Percentiles rank a stretch among this genome's conserved stretches.
phyloP scores from a whole-genome alignment of 2,329 filamentous ascomycete genomes.

The Fusarium chlamydosporum region DNA sequence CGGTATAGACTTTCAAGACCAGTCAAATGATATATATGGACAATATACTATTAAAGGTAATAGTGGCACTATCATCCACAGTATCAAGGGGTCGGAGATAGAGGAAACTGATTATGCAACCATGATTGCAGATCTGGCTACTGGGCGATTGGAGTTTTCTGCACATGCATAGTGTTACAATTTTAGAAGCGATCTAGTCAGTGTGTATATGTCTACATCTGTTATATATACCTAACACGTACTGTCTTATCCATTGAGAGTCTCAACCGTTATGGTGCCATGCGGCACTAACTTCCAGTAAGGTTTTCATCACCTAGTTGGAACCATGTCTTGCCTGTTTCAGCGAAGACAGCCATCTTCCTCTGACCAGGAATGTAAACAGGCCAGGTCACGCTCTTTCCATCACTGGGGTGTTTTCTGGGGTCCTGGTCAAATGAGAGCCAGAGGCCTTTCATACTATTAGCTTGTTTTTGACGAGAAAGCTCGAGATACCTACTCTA shows the following conservation, averaged over 20 bases:
- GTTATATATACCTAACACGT: too few relatives aligned
- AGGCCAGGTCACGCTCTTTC: slow-evolving; percentile 5
- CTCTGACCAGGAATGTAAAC: neutral
- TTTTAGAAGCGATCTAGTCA: too few relatives aligned
- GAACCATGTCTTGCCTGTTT: slow-evolving; percentile 16
- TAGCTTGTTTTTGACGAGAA: rapidly evolving
- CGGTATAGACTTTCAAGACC: rapidly evolving
- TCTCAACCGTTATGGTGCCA: neutral
- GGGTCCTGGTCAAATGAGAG: slow-evolving; percentile 12
- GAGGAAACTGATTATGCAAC: neutral
- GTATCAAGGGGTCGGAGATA: neutral
- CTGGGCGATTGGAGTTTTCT: neutral
- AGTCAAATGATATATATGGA: rapidly evolving
- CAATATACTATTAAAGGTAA: rapidly evolving
- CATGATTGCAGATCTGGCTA: neutral
- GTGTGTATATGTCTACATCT: too few relatives aligned
- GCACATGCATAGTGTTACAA: neutral
- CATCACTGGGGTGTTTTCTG: neutral
- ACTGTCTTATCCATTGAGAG: too few relatives aligned
- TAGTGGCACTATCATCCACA: rapidly evolving
- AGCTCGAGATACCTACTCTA: neutral
- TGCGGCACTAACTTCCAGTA: neutral
- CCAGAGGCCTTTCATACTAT: neutral
- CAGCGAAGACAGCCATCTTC: slow-evolving; percentile 9
- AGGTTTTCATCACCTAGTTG: slow-evolving; percentile 4